Base-by-base conservation (phyloP, 148 eudicot genomes). In the Rhododendron molle region DNA sequence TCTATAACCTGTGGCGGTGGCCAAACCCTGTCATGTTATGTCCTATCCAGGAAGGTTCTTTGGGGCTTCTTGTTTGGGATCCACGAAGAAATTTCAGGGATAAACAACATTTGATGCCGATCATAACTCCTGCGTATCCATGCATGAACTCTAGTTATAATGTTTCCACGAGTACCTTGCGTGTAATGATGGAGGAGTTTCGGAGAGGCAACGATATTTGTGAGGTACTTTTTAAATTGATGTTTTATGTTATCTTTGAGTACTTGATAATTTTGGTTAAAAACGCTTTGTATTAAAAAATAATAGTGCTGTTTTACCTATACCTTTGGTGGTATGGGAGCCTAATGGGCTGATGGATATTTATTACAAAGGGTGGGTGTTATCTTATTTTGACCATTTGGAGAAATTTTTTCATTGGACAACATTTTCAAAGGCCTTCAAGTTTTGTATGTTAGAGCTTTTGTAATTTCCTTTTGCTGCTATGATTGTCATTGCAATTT, bases 11-110 rank as follows among this genome's bases (percentile, higher is more conserved):
- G 76, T 95, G 96, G 98, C 94, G 92, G 83, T 95, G 98, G 98
- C 98, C 98, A 49, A 93, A 93, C 89, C 98, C 98, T 56, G 98
- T 95, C 58, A 90, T 93, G 98, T 91, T 95, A 1, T 95, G 95
- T 83, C 92, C 90, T 20, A 92, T 91, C 69, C 92, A 92, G 82
- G 96, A 91, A 81, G 90, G 91, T 32, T 85, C 92, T 81, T 92
- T 92, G 87, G 98, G 98, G 76, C 88, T 93, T 81, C 92, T 86
- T 74, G 93, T 95, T 85, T 93, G 98, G 96, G 96, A 95, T 90
- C 94, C 96, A 21, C 88, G 98, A 85, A 92, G 84, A 89, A 89
- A 91, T 87, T 88, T 86, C 21, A 91, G 86, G 87, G 96, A 93
- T 87, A 88, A 91, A 85, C 87, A 74, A 44, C 95, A 95, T 84